phyloP scores from a whole-genome alignment of 2,329 filamentous ascomycete species.

The Aspergillus sp. region DNA sequence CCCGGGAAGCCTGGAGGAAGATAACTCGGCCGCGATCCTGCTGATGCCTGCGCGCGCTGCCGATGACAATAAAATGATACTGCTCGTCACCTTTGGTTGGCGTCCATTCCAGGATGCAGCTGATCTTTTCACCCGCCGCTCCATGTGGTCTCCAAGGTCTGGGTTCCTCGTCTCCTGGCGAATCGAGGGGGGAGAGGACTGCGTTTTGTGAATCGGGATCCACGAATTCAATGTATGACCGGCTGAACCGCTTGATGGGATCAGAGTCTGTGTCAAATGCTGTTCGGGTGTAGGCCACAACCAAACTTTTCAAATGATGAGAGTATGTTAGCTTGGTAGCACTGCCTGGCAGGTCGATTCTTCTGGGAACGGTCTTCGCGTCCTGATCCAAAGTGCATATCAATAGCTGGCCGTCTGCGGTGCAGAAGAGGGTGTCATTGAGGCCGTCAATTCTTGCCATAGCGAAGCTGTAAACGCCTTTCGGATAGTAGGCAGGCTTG shows the following conservation, averaged over 20 bases:
- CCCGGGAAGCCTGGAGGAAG: constrained; percentile 34
- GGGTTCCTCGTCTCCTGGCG: constrained; percentile 6
- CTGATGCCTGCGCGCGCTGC: constrained; percentile 33
- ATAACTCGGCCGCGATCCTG: constrained; percentile 35
- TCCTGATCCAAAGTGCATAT: constrained; percentile 47
- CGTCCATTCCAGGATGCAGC: constrained; percentile 41
- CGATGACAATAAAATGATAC: constrained; percentile 41
- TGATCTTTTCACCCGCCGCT: constrained; percentile 40
- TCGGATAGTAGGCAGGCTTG: constrained; percentile 40
- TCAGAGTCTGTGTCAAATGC: constrained; percentile 24
- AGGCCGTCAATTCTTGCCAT: constrained; percentile 34
- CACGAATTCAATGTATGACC: constrained; percentile 38
- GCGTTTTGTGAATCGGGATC: constrained; percentile 33
- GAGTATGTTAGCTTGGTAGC: constrained; percentile 47
- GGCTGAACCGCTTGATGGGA: constrained; percentile 30
- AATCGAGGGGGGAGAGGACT: constrained; percentile 11
- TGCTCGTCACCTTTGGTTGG: constrained; percentile 32
- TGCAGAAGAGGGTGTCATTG: constrained; percentile 46
- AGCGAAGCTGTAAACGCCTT: constrained; percentile 32
- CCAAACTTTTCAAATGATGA: constrained; percentile 43
- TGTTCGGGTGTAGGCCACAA: constrained; percentile 45
- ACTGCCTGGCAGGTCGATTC: constrained; percentile 39
- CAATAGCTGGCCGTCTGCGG: constrained; percentile 47
- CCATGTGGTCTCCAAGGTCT: constrained; percentile 28
- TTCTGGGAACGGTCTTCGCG: constrained; percentile 40